Evolutionary conservation across 2,329 filamentous ascomycete genomes (phyloP), one percentile per base, ranked within the genome.

Genomic region (Rachicladosporium sp.): DNA sequence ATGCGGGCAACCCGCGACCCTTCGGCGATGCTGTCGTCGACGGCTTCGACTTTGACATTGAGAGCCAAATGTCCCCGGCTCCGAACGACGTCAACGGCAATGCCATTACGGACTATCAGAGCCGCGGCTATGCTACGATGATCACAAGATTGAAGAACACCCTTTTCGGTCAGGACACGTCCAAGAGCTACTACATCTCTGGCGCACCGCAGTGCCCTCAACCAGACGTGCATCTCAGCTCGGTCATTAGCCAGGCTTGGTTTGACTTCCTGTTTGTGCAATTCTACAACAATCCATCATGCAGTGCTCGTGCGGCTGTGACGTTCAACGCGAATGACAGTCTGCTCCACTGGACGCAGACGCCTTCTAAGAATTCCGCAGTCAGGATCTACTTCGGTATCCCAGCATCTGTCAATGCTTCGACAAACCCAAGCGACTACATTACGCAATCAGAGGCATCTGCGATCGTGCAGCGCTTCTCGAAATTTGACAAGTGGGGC

Each of bases 341-440:
- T 41, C 70, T 65, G 44, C 58, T 64, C 30, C 52, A 53, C 4
- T 75, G 71, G 67, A 59, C 69, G 29, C 46, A 56, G 38, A 36
- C 35, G 1, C 12, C 38, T 5, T 35, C 33, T 7, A 61, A 59
- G 29, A 66, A 64, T 19, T 42, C 62, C 37, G 55, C 55, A 12
- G 63, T 68, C 15, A 75, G 72, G 58, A 56, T 76, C 21, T 74
- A 66, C 54, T 50, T 77, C 11, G 74, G 74, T 44, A 57, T 77
- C 33, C 60, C 35, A 49, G 53, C 48, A 11, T 48, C 59, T 13
- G 15, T 48, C 4, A 29, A 21, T 10, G 50, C 51, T 33, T 55
- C 56, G 2, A 50, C 47, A 12, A 35, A 51, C 10, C 48, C 52
- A 0, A 35, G 37, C 29, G 63, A 62, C 48, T 76, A 76, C 50